Evolutionary conservation across 257 asterid species (phyloP), one percentile per base, ranked within the genome.

Genomic region (Buddleja alternifolia): DNA sequence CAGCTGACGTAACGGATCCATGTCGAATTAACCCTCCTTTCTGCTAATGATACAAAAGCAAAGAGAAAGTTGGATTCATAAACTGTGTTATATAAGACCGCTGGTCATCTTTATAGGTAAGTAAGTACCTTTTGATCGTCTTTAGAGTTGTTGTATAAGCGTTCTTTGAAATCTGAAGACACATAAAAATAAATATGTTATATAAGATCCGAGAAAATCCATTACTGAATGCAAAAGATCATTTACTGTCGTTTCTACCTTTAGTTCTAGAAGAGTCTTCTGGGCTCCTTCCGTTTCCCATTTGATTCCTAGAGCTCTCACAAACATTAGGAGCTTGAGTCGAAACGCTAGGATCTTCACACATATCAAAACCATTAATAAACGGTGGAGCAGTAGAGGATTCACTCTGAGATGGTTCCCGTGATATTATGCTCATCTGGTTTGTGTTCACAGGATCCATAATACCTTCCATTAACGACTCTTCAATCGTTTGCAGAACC

Each of bases 401-500:
- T 84, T 85, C 97, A 60, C 96, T 91, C 66, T 85, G 94, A 61
- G 93, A 88, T 65, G 93, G 90, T 71, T 86, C 96, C 73, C 77
- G 75, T 24, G 96, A 88, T 11, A 79, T 29, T 10, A 76, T 67
- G 73, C 75, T 78, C 81, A 81, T 76, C 12, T 72, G 90, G 32
- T 65, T 51, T 0, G 73, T 85, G 74, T 85, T 85, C 39, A 69
- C 29, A 6, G 88, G 85, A 29, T 72, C 71, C 77, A 82, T 63
- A 39, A 83, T 54, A 53, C 85, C 83, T 62, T 83, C 93, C 75
- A 88, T 72, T 52, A 84, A 75, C 6, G 95, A 79, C 68, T 82
- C 86, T 41, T 81, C 91, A 17, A 72, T 78, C 4, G 75, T 74
- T 67, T 75, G 87, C 24, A 79, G 73, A 37, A 73, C 78, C 34